Base-by-base conservation (phyloP, 2,329 filamentous ascomycete genomes). In the Penicillium corylophilum region DNA sequence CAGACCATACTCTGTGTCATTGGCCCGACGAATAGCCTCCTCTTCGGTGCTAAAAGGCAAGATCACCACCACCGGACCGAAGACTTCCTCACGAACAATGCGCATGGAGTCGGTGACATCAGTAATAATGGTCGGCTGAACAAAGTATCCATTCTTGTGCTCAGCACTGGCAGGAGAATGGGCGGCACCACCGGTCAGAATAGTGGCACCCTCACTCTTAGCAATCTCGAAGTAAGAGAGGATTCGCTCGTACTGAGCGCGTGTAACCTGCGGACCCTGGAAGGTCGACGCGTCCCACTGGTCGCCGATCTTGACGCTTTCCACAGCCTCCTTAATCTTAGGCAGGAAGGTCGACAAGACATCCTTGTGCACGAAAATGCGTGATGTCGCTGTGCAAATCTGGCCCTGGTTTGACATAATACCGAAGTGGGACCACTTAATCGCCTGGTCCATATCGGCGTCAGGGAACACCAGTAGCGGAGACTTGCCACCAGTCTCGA, bases 371-470 rank as follows among this genome's bases (percentile, higher is more conserved):
- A 63, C 61, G 3, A 63, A 29, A 18, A 63, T 65, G 3, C 67
- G 67, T 15, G 67, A 70, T 4, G 68, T 70, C 3, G 68, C 65
- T 2, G 68, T 70, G 54, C 68, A 70, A n/a, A 70, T 65, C 45
- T 70, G 68, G 23, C 68, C 68, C 40, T 70, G 68, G 54, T 70
- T 70, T 53, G 70, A 70, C 73, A 79, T 77, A 59, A 79, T 78
- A n/a, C 76, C 76, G 10, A 71, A 64, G 54, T 88, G 84, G 13
- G 80, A 77, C 83, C 87, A 89, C 59, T 87, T 83, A 12, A 88
- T 85, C 3, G 85, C 84, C 66, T 87, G 82, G 5, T 86, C 82
- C 20, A 88, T 62, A 54, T 88, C 83, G 4, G 84, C 84, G 60
- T 88, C 85, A 7, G 80, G 75, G 54, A 88, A 87, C 4, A 88